Percentiles rank a stretch among this genome's conserved stretches.
These are phyloP conservation scores for Neofusicoccum laricinum DNA, from an alignment of 2,329 filamentous ascomycete species.

Conservation along the genomic window DNA sequence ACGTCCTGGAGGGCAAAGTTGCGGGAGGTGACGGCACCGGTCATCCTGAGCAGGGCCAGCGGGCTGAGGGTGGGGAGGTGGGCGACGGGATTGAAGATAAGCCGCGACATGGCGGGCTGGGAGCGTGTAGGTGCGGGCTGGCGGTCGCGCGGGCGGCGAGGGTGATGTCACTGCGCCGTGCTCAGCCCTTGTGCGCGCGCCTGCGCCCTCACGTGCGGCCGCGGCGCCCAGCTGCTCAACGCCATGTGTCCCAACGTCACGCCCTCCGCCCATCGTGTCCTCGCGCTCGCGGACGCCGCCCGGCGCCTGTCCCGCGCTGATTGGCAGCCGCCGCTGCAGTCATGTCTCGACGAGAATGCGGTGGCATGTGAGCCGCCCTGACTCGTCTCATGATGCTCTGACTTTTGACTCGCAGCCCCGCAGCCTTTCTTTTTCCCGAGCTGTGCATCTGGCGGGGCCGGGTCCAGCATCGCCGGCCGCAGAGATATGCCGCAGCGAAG, in stretches of 20 bases:
- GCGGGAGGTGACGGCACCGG: slow-evolving; percentile 24
- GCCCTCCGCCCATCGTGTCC: not conserved
- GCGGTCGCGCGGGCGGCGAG: not conserved
- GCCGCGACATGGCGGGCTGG: not conserved
- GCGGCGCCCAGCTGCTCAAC: not conserved
- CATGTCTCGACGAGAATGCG: not conserved
- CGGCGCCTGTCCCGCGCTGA: not conserved
- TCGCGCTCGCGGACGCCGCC: not conserved
- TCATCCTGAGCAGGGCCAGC: slow-evolving; percentile 22
- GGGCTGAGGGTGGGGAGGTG: slow-evolving; percentile 13
- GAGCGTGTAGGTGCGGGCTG: not conserved
- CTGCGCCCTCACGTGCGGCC: not conserved
- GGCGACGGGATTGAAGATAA: slow-evolving; percentile 12
- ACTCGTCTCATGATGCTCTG: not conserved
- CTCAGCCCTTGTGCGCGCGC: no score
- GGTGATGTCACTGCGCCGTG: not conserved
- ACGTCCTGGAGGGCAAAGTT: slow-evolving; percentile 28
- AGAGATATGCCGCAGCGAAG: not conserved
- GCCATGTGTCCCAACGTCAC: slow-evolving; percentile 2
- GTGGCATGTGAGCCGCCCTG: not conserved
- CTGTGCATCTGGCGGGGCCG: not conserved
- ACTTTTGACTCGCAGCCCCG: not conserved
- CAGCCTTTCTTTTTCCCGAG: not conserved
- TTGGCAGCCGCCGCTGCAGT: not conserved
- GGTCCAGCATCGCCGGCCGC: not conserved